Evolutionary conservation across 192 early-diverging fungal genomes (phyloP), one percentile per base, ranked within the genome.

Genomic region (Backusella parvicylindrica): DNA sequence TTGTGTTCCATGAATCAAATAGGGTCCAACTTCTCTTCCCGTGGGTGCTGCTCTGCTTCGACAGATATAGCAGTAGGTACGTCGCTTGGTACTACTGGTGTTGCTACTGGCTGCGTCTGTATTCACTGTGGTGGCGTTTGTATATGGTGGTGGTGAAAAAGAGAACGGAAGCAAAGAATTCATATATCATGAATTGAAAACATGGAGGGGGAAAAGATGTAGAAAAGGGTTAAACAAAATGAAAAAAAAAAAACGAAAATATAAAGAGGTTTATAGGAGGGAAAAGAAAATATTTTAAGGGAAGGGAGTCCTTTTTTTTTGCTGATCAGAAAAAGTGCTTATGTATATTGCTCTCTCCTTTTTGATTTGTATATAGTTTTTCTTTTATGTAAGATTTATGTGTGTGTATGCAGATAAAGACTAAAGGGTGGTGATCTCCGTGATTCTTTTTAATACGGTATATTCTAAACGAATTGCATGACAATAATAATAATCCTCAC

Each of bases 1-100:
- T 8, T 33, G 43, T n/a, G 70, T 71, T 21, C 43, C 40, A 23
- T 71, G 70, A n/a, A 71, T 71, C 8, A 71, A 71, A n/a, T 50
- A 50, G 11, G 70, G 70, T 21, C 70, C 70, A 71, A 71, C 8
- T 6, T 47, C 43, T 71, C 43, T 15, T 53, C 33, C 66, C 23
- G 6, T 18, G 2, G 70, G 47, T 31, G 70, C 26, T 1, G 41
- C n/a, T 50, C 21, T 71, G 18, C 26, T 33, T 26, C 41, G 28
- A 18, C 70, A 71, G 3, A 71, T 47, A 1, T 50, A 43, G 3
- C 70, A 71, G 28, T 50, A 23, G 2, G 28, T 41, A 21, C 31
- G 43, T 31, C 32, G 70, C 9, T 26, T 43, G 16, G 33, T 16
- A 36, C n/a, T 35, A 23, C 36, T 37, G 33, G 16, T 21, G 4